phyloP scores from a whole-genome alignment of 495 filamentous ascomycete species.

The Xylaria intraflava region DNA sequence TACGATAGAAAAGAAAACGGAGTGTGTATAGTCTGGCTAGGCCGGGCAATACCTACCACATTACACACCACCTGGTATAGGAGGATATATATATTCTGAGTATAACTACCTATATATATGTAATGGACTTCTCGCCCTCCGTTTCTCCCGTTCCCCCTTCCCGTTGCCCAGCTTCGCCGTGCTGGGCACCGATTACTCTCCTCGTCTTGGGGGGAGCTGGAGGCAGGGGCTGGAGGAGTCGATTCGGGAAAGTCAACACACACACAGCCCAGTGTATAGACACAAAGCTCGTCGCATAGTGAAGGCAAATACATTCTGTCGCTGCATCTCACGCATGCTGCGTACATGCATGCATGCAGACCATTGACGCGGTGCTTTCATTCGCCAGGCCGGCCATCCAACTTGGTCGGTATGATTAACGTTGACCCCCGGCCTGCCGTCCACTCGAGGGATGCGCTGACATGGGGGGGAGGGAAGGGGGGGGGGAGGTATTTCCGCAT shows the following conservation, averaged over 20 bases:
- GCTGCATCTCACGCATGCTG: slow-evolving; percentile 31
- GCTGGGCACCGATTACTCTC: neutral
- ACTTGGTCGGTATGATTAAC: slow-evolving; percentile 11
- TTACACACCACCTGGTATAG: too few species aligned
- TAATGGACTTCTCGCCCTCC: slow-evolving; percentile 1
- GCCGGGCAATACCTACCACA: neutral
- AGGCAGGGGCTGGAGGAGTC: neutral
- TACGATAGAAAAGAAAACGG: neutral
- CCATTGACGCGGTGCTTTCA: slow-evolving; percentile 24
- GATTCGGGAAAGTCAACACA: slow-evolving; percentile 2
- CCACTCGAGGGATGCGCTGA: too few species aligned
- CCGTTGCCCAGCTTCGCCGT: neutral
- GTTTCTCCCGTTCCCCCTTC: too few species aligned
- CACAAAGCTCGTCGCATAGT: too few species aligned
- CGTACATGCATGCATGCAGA: slow-evolving; percentile 21
- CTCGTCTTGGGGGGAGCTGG: neutral
- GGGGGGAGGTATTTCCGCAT: too few species aligned
- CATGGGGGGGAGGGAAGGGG: too few species aligned
- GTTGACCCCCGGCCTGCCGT: slow-evolving; percentile 16
- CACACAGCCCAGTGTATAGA: neutral
- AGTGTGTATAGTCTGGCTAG: slow-evolving; percentile 4
- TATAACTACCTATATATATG: slow-evolving; percentile 8
- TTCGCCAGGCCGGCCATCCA: slow-evolving; percentile 18
- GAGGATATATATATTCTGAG: too few species aligned
- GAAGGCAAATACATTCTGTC: slow-evolving; percentile 11